Base-by-base conservation (phyloP, 1,284 basidiomycete genomes). In the Agaricales sp. region DNA sequence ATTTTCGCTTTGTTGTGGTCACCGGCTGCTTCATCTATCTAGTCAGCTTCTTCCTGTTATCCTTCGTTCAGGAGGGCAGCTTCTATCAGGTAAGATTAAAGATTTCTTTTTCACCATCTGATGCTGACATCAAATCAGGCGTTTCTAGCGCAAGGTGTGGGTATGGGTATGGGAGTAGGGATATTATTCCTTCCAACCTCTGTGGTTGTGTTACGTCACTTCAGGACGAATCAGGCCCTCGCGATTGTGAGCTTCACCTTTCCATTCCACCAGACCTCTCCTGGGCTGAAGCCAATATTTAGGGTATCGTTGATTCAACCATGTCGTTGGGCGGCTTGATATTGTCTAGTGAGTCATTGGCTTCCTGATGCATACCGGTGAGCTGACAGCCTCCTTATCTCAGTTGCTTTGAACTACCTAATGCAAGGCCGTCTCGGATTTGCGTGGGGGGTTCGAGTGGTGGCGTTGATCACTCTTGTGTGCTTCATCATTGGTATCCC, bases 181-280 rank as follows among this genome's bases (percentile, higher is more conserved):
- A 50, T 62, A 23, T 30, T 63, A 18, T 63, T 60, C 54, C 41
- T 62, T 22, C 30, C 30, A 8, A 11, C 30, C n/a, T n/a, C n/a
- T 59, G 59, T 1, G 20, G 51, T 64, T 18, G 43, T 61, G 48
- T 44, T 59, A 2, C 60, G 63, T 23, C 59, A 64, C 53, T 64
- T 59, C 52, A 45, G 49, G n/a, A 52, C 46, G 19, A 55, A 56
- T 1, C 61, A 64, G 19, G 57, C 63, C 23, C 52, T 63, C 20
- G 62, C 62, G 4, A 61, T 66, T n/a, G n/a, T n/a, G n/a, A n/a
- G n/a, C n/a, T n/a, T n/a, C n/a, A n/a, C n/a, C n/a, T n/a, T n/a
- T n/a, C n/a, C n/a, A n/a, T n/a, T n/a, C n/a, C n/a, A n/a, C n/a
- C n/a, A n/a, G n/a, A n/a, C n/a, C n/a, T n/a, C n/a, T n/a, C n/a